phyloP scores from a whole-genome alignment of 2,329 filamentous ascomycete species.

The Venturia effusa region DNA sequence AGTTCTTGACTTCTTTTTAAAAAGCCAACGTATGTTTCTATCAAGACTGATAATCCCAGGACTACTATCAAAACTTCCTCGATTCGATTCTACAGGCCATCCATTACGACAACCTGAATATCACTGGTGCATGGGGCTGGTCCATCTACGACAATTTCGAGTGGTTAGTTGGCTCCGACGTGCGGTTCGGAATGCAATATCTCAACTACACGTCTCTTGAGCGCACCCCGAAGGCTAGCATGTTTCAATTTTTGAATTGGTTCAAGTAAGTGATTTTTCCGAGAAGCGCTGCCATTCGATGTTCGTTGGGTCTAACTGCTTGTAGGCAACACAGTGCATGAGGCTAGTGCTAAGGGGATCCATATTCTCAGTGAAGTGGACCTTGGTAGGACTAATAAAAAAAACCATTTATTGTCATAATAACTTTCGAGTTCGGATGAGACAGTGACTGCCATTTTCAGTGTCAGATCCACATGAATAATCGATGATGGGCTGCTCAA shows the following conservation, averaged over 20 bases:
- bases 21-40: too few relatives aligned
- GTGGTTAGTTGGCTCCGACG: slow-evolving; percentile 26
- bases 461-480: too few relatives aligned
- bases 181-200: slow-evolving; percentile 32
- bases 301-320: neutral
- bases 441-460: too few relatives aligned
- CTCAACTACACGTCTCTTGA: slow-evolving; percentile 31
- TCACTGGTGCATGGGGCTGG: slow-evolving; percentile 33
- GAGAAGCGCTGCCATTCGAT: neutral
- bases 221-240: slow-evolving; percentile 30
- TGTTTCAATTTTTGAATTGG: slow-evolving; percentile 34
- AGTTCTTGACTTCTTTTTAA: neutral
- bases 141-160: slow-evolving; percentile 32
- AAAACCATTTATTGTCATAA: too few relatives aligned
- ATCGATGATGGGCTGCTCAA: too few relatives aligned
- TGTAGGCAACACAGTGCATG: neutral
- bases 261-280: slow-evolving; percentile 18
- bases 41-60: slow-evolving; percentile 12
- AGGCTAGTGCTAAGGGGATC: neutral
- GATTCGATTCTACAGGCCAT: slow-evolving; percentile 30
- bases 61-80: slow-evolving; percentile 31
- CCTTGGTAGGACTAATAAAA: too few relatives aligned
- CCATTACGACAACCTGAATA: slow-evolving; percentile 29
- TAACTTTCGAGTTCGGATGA: too few relatives aligned
- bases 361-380: too few relatives aligned